Percentiles rank a stretch among this genome's conserved stretches.
These are phyloP conservation scores for Metarhizium album DNA, from an alignment of 2,329 filamentous ascomycete species.

Conservation along the genomic window DNA sequence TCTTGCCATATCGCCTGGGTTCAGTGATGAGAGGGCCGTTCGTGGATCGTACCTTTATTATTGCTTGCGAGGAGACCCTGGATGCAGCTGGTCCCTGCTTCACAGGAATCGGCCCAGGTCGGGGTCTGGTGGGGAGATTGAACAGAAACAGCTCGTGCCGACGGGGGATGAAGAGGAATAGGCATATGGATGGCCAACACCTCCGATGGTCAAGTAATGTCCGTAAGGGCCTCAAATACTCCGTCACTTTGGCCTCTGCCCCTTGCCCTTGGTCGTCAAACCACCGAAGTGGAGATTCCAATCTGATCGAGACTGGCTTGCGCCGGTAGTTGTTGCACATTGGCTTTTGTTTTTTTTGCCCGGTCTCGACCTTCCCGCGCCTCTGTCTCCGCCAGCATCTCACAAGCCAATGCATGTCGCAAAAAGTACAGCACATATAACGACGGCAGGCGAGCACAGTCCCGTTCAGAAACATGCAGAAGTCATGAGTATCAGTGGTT, in stretches of 20 bases:
- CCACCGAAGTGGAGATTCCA: background rate
- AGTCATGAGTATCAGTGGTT: background rate
- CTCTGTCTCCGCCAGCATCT: background rate
- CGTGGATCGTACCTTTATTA: background rate
- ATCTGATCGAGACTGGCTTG: background rate
- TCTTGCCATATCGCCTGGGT: background rate
- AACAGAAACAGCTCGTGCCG: background rate
- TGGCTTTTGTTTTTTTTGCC: background rate
- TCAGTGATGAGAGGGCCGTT: background rate
- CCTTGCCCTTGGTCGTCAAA: background rate
- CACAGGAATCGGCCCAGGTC: background rate
- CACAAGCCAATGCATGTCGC: constrained; percentile 3
- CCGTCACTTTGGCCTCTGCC: background rate
- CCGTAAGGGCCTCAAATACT: background rate
- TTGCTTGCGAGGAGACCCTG: too few species aligned
- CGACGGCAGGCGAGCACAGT: background rate
- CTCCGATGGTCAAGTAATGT: too few species aligned
- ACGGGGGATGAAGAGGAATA: background rate
- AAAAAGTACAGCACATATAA: background rate
- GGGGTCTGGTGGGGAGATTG: background rate
- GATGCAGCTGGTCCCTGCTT: background rate
- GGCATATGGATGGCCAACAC: background rate
- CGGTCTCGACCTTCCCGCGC: background rate
- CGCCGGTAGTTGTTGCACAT: background rate
- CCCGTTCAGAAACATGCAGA: background rate